Base-by-base conservation (phyloP, 495 filamentous ascomycete genomes). In the Penicillium crystallinum region DNA sequence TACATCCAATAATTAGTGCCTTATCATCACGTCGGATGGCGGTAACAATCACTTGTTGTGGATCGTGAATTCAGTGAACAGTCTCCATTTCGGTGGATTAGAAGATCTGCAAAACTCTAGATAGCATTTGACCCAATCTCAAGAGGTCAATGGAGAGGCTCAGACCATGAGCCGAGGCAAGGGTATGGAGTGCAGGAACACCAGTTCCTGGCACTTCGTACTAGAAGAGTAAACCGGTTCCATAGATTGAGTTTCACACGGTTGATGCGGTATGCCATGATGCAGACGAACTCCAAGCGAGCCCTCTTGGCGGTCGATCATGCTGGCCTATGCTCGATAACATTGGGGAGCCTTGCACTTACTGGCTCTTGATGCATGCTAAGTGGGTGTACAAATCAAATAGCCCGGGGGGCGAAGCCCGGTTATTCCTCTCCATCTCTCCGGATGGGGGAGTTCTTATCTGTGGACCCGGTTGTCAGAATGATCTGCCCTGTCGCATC, bases 241-340 rank as follows among this genome's bases (percentile, higher is more conserved):
- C 19, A 52, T 33, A 34, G 51, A 23, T 41, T 34, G 22, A 29
- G 14, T 14, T 34, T 3, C 7, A 14, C 25, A 46, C 35, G 12
- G 31, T 42, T 37, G 17, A 30, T 40, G 19, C 27, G 36, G 45
- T 49, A 18, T 11, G 11, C 15, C 2, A 51, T 34, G 49, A 35
- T 40, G 33, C 30, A 23, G 12, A 35, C 18, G 50, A 27, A 30
- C 40, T 35, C 49, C 54, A 60, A 55, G 51, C 47, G 51, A 63
- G 18, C 30, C 44, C 18, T 30, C 56, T 62, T 63, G 53, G 59
- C 53, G 35, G 57, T 53, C 48, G 54, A 63, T 63, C 60, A 49
- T 23, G 21, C 27, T 53, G 51, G 40, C 33, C 42, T 29, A 25
- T 53, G 47, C 27, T 47, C 19, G 33, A 19, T 49, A 33, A 38